Base-by-base conservation (phyloP, 441 rosid genomes). In the Metrosideros polymorpha region DNA sequence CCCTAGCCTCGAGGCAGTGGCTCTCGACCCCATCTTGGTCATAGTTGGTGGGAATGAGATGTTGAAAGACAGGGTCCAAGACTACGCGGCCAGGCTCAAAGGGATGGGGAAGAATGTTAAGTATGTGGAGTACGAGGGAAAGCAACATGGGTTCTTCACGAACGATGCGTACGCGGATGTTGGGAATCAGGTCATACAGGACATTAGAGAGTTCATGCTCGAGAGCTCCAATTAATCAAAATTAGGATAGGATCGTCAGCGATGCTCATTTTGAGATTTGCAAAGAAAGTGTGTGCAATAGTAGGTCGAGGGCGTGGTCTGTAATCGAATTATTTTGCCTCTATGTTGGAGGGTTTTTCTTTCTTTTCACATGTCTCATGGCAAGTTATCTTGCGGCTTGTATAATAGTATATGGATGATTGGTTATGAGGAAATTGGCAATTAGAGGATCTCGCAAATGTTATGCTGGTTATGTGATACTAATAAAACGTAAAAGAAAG, bases 131-230 rank as follows among this genome's bases (percentile, higher is more conserved):
- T 96, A 94, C 82, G 90, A 90, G 82, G 95, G 95, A 50, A 86
- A 93, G 86, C 90, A 94, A 61, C 99, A 96, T 86, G 99, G 98
- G 25, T 97, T 93, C 91, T 96, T 91, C 93, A 91, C 89, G 7
- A 85, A 94, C 50, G 85, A 90, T 63, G 96, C 98, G 6, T 91
- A 91, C 90, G 94, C 98, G 2, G 85, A 92, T 7, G 84, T 79
- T 51, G 85, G 93, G 8, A 76, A 86, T 77, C 63, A 89, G 63
- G 88, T 94, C 42, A 85, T 96, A 27, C 85, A 89, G 82, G 29
- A 91, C 55, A 89, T 97, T 63, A 87, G 59, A 12, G 86, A 85
- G 18, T 97, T 96, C 91, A 91, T 95, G 88, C 24, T 77, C 61
- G 86, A 88, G 19, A 89, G 88, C 61, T 91, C 91, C 6, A 42